phyloP scores from a whole-genome alignment of 2,329 filamentous ascomycete genomes.

The Basipetospora chlamydospora region DNA sequence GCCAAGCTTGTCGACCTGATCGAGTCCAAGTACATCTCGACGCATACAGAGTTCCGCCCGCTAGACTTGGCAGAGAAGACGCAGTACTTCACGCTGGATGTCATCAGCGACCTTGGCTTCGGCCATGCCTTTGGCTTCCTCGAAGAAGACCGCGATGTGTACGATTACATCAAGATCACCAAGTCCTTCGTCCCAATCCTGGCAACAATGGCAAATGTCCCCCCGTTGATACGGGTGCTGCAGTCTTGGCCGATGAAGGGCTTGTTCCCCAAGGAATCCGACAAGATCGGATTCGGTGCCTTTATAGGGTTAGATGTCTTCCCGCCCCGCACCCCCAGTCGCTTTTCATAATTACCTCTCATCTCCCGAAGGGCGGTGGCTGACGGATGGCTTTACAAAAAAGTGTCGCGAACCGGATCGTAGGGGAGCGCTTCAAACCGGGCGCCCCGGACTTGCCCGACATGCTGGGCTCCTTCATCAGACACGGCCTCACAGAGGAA shows the following conservation, averaged over 20 bases:
- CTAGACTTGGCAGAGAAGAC: slow-evolving; percentile 33
- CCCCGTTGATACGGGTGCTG: slow-evolving; percentile 24
- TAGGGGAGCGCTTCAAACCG: slow-evolving; percentile 11
- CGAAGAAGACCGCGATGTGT: slow-evolving; percentile 30
- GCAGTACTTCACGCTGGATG: slow-evolving; percentile 40
- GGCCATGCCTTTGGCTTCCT: slow-evolving; percentile 35
- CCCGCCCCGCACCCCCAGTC: too few relatives aligned
- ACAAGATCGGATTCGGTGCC: slow-evolving; percentile 23
- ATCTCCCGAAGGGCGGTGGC: too few relatives aligned
- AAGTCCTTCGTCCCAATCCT: slow-evolving; percentile 26
- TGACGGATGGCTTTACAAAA: too few relatives aligned
- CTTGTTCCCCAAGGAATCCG: slow-evolving; percentile 24
- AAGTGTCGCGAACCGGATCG: slow-evolving; percentile 4
- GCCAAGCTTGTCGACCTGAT: slow-evolving; percentile 31
- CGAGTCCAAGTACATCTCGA: slow-evolving; percentile 28
- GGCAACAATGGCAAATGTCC: slow-evolving; percentile 26
- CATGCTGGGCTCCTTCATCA: slow-evolving; percentile 27
- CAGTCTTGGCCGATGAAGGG: slow-evolving; percentile 24
- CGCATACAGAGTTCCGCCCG: slow-evolving; percentile 18
- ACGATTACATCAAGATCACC: slow-evolving; percentile 31
- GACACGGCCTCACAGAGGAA: slow-evolving; percentile 18
- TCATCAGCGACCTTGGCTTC: slow-evolving; percentile 38
- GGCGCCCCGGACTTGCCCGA: slow-evolving; percentile 14
- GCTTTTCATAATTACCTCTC: not conserved
- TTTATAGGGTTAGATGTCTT: slow-evolving; percentile 18